A percentile compares a stretch with the other conserved stretches of the same genome.
phyloP scores from a whole-genome alignment of 108 stramenopile genomes.

The Epithemia pelagica region DNA sequence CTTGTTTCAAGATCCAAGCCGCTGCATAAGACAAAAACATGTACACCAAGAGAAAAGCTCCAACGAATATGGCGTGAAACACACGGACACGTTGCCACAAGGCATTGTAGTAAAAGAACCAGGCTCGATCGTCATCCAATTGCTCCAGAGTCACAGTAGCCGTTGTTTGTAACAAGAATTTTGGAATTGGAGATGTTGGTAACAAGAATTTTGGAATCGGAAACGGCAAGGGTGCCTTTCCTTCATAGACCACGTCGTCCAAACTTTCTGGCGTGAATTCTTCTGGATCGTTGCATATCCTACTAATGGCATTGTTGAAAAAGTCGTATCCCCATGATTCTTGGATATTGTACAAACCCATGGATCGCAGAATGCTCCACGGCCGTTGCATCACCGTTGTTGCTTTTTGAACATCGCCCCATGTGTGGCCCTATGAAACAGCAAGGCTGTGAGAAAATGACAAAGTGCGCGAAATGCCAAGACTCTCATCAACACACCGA shows the following conservation, averaged over 20 bases:
- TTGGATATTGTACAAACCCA: constrained; percentile 35
- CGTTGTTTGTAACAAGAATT: background rate
- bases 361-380: constrained; percentile 26
- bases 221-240: constrained; percentile 1
- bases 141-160: background rate
- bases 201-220: too few species aligned
- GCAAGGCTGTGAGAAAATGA: background rate
- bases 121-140: constrained; percentile 15
- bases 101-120: constrained; percentile 9
- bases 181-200: too few species aligned
- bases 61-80: constrained; percentile 2
- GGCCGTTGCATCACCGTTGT: constrained; percentile 35
- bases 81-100: constrained; percentile 3
- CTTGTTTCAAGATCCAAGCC: background rate
- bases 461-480: too few species aligned
- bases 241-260: constrained; percentile 15
- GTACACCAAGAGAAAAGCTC: background rate
- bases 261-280: constrained; percentile 21
- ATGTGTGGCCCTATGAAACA: constrained; percentile 31
- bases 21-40: background rate
- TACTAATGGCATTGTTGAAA: constrained; percentile 15
- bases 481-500: background rate
- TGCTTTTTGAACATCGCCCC: constrained; percentile 36
- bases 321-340: constrained; percentile 37
- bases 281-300: constrained; percentile 26